Evolutionary conservation across 768 basidiomycete species (phyloP).

Genomic region (Tylopilus subfusipes): DNA sequence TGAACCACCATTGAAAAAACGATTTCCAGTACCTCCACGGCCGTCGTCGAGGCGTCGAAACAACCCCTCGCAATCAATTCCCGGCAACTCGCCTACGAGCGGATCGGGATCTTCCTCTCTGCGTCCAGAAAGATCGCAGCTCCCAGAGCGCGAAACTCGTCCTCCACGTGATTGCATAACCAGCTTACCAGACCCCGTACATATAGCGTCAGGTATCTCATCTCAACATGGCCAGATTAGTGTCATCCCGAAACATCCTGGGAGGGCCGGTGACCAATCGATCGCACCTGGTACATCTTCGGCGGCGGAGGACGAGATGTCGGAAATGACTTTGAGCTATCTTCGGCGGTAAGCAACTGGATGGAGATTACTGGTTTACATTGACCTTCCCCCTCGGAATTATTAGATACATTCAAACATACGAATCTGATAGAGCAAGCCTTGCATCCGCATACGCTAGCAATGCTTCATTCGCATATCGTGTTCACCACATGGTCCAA

Average conservation of each 20-base stretch:
- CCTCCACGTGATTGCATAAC: not conserved
- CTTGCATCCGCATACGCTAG: conserved; percentile 32
- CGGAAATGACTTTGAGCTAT: conserved; percentile 30
- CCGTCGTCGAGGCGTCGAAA: conserved; percentile 8
- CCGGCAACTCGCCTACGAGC: not conserved
- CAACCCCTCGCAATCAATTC: not conserved
- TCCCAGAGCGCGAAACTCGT: not conserved
- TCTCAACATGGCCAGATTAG: not conserved
- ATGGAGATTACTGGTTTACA: not conserved
- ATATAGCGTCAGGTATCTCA: not conserved
- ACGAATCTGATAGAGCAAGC: conserved; percentile 30
- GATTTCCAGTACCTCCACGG: conserved; percentile 22
- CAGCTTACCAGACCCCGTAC: not conserved
- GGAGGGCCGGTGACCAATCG: not conserved
- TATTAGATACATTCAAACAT: conserved; percentile 30
- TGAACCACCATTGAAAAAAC: conserved; percentile 6
- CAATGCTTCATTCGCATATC: conserved; percentile 31
- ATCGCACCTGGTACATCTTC: not conserved
- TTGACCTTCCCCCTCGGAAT: conserved; percentile 2
- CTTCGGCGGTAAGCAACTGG: conserved; percentile 25
- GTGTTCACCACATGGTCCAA: conserved; percentile 14
- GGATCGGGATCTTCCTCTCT: not conserved
- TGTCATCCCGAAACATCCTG: not conserved
- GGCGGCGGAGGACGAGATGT: conserved; percentile 22
- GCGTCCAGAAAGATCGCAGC: not conserved